Conservation (phyloP, 805 yeast species). For the Tetrapisispora arboricola region DNA sequence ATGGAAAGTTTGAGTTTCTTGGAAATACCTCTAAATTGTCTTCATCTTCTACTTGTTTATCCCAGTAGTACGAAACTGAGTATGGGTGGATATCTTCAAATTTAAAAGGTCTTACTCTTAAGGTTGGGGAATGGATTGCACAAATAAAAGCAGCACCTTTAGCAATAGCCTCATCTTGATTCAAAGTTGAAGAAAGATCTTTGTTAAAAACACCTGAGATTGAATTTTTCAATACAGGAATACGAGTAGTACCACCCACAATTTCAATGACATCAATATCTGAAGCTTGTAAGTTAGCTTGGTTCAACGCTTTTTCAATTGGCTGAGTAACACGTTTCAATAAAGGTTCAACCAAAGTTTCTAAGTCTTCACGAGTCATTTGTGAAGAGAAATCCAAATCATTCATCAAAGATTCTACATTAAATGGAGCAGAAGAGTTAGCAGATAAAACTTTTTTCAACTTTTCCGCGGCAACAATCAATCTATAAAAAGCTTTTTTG, state of each 20-base stretch:
- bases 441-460: constrained; percentile 96
- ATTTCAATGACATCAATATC: constrained; percentile 89
- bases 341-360: constrained; percentile 76
- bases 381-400: constrained; percentile 91
- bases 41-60: constrained; percentile 80
- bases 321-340: constrained; percentile 69
- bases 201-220: constrained; percentile 64
- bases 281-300: constrained; percentile 59
- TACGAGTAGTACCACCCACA: constrained; percentile 97
- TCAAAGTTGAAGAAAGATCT: constrained; percentile 83
- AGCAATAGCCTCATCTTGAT: constrained; percentile 98
- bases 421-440: constrained; percentile 87
- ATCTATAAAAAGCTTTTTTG: constrained; percentile 93
- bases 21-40: constrained; percentile 96
- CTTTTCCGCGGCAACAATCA: constrained; percentile 82
- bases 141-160: constrained; percentile 98
- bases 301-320: constrained; percentile 68
- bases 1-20: constrained; percentile 83
- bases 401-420: constrained; percentile 92
- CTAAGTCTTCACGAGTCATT: constrained; percentile 84
- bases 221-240: constrained; percentile 81
- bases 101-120: constrained; percentile 97
- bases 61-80: constrained; percentile 95
- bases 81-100: constrained; percentile 88
- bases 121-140: constrained; percentile 97